A percentile compares a stretch with the other conserved stretches of the same genome.
Evolutionary conservation across 2,329 filamentous ascomycete genomes (phyloP).

Genomic region (Pyrenophora graminea): DNA sequence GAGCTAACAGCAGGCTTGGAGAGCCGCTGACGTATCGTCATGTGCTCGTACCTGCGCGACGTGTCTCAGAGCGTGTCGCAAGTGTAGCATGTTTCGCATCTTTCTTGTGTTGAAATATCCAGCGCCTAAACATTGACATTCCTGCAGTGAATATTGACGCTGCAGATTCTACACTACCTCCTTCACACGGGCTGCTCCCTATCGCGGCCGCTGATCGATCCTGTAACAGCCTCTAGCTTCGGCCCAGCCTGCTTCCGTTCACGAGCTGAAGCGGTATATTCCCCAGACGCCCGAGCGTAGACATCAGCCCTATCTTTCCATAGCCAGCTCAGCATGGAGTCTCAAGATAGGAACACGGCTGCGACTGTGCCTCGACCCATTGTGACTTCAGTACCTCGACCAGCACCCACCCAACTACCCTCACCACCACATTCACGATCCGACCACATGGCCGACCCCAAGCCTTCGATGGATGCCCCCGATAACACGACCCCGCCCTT

Average conservation of each 20-base stretch:
- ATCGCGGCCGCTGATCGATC: slow-evolving; percentile 13
- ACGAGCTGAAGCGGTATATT: slow-evolving; percentile 5
- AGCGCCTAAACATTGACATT: neutral
- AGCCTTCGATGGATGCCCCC: slow-evolving; percentile 20
- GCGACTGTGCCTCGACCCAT: slow-evolving; percentile 15
- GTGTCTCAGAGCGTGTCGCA: slow-evolving; percentile 17
- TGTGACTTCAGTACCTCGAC: slow-evolving; percentile 10
- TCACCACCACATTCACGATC: slow-evolving; percentile 34
- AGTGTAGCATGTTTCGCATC: slow-evolving; percentile 15
- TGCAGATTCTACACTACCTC: neutral
- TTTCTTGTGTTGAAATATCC: slow-evolving; percentile 3
- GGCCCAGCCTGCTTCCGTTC: slow-evolving; percentile 24
- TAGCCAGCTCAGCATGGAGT: slow-evolving; percentile 20
- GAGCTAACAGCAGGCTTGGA: slow-evolving; percentile 16
- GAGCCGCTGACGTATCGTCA: slow-evolving; percentile 33
- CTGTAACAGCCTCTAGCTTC: slow-evolving; percentile 23
- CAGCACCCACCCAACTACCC: slow-evolving; percentile 22
- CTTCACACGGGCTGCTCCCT: slow-evolving; percentile 5
- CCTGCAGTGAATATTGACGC: neutral
- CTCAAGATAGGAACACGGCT: slow-evolving; percentile 19
- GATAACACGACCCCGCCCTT: slow-evolving; percentile 33
- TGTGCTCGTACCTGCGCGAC: slow-evolving; percentile 22
- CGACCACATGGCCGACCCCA: slow-evolving; percentile 20
- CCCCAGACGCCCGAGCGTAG: neutral
- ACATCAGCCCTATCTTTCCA: neutral